These are phyloP conservation scores for Coemansia sp. DNA, from an alignment of 192 early-diverging fungal genomes.

Conservation along the genomic window DNA sequence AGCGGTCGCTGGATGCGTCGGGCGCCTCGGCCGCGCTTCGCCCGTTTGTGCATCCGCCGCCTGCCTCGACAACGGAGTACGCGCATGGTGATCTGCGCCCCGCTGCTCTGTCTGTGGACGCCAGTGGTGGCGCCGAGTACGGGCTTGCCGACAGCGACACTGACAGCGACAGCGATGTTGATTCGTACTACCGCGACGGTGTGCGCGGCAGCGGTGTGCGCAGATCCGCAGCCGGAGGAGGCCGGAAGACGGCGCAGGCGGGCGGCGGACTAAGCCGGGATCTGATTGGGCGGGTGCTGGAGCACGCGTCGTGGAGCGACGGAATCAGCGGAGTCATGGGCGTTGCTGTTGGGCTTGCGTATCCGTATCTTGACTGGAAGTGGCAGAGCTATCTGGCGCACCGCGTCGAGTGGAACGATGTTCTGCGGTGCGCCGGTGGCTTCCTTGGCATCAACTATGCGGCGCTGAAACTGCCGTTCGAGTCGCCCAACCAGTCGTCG, in stretches of 20 bases:
- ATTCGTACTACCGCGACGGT: background rate
- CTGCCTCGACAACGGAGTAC: background rate
- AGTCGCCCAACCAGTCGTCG: slow-evolving; percentile 42
- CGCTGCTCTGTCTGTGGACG: background rate
- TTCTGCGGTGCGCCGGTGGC: slow-evolving; percentile 48
- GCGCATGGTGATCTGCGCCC: background rate
- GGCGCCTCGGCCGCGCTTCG: background rate
- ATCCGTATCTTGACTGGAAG: slow-evolving; percentile 44
- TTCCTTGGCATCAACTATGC: slow-evolving; percentile 56
- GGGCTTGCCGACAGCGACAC: slow-evolving; percentile 26
- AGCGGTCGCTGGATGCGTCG: slow-evolving; percentile 7
- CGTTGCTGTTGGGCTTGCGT: slow-evolving; percentile 34
- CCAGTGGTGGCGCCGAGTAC: slow-evolving; percentile 9
- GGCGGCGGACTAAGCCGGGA: slow-evolving; percentile 31
- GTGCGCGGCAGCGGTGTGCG: slow-evolving; percentile 3
- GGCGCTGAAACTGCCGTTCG: slow-evolving; percentile 51
- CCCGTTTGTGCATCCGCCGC: background rate
- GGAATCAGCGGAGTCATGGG: slow-evolving; percentile 39
- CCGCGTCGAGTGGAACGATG: slow-evolving; percentile 34
- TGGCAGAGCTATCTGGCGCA: slow-evolving; percentile 35
- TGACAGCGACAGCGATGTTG: slow-evolving; percentile 6
- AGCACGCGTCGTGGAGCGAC: slow-evolving; percentile 37
- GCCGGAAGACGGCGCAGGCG: background rate
- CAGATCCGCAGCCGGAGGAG: slow-evolving; percentile 1
- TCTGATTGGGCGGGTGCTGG: slow-evolving; percentile 39